Evolutionary conservation across 2,329 filamentous ascomycete species (phyloP), one percentile per base, ranked within the genome.

Genomic region (Didymella pomorum): DNA sequence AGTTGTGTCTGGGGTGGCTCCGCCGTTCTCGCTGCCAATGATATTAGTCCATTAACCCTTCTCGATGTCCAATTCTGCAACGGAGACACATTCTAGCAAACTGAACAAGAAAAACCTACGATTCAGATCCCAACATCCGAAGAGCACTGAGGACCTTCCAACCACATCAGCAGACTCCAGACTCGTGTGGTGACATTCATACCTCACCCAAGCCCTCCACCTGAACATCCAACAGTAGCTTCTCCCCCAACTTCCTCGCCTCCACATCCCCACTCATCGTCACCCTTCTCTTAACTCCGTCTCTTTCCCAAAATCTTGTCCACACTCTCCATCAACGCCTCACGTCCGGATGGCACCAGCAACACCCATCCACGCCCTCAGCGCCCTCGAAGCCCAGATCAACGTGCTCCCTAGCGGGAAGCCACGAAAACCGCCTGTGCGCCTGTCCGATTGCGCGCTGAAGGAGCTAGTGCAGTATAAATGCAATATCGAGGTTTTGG

Each of bases 381-480:
- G 79, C 51, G 73, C 80, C 18, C 82, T 89, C 51, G 76, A 80
- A 29, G 66, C 79, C 16, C 79, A 80, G 62, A 74, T 87, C 64
- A 83, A 87, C 65, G 79, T 77, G 44, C 80, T 79, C 71, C 79
- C 80, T 63, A 79, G 74, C 62, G 84, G 76, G 77, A 80, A 83
- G 69, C 73, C 77, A 49, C 82, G 84, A 60, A 87, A 87, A 71
- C 73, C 72, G n/a, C 76, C 80, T 16, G 76, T 86, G 59, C 77
- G 84, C 29, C 78, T 89, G 6, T 72, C 78, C 52, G 76, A 84
- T 48, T 89, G 87, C 71, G 75, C 81, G 56, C 74, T 89, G 39
- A 79, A 84, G 64, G 84, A 88, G 71, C 74, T 89, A 73, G 76
- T 85, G 45, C 87, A 89, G 75, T 89, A 87, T 70, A 82, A 82